Evolutionary conservation across 2,329 filamentous ascomycete genomes (phyloP), one percentile per base, ranked within the genome.

Genomic region (Dichotomopilus funicola): DNA sequence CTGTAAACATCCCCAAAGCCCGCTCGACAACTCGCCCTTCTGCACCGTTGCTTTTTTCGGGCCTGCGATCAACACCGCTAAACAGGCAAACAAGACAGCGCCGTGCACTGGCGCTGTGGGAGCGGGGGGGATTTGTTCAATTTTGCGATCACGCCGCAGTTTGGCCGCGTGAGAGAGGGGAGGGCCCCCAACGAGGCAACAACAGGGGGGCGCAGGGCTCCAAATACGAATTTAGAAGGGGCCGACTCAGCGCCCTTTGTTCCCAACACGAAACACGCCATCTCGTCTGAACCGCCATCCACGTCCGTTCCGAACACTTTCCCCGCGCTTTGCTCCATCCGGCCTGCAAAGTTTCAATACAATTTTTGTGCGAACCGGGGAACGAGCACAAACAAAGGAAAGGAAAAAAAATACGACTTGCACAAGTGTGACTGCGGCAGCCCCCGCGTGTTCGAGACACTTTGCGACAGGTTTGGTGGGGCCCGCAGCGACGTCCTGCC

Each of bases 121-220:
- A 34, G 42, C 34, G 41, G n/a, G 45, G 50, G 27, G 50, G 10
- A 31, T 41, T 27, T 27, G 19, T 27, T 27, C 19, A 37, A 40
- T 47, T 48, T 35, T 42, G 37, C 41, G 40, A 54, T 54, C 40
- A 45, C 49, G 46, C 52, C 34, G 43, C 45, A 37, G 6, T 43
- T 35, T 40, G 33, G 12, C 9, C 52, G 8, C 19, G 45, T 34
- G 19, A 27, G 19, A 27, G 19, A 27, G 19, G 3, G 19, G 46
- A 42, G 48, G 37, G 42, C 10, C 33, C 43, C 48, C 41, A 47
- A 19, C 45, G 27, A 27, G 46, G 13, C 35, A 45, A 49, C 37
- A 38, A 38, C 53, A 42, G 49, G 19, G 35, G 48, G 54, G 49
- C 54, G 54, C 54, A 55, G 45, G 27, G 53, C 54, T 13, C 43